phyloP scores from a whole-genome alignment of 177 flowering plant genomes.

The Telopea speciosissima region DNA sequence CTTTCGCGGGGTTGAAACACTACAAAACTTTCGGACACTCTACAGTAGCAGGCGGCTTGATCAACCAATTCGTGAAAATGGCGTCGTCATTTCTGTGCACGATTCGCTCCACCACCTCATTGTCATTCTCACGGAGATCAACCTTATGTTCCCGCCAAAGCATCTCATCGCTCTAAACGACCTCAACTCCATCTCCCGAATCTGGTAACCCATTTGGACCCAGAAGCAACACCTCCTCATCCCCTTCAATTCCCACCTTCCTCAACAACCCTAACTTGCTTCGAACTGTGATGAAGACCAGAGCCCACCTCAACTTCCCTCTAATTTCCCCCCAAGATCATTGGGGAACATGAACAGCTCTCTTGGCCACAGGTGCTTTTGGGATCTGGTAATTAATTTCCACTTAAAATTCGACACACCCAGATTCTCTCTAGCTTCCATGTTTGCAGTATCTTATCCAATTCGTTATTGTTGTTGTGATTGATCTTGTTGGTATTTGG shows the following conservation, averaged over 20 bases:
- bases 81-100: conserved; percentile 16
- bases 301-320: conserved; percentile 47
- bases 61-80: conserved; percentile 9
- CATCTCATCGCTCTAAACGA: not conserved
- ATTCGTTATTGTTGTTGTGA: not conserved
- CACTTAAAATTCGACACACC: not conserved
- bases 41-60: no score
- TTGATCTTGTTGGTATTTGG: not conserved
- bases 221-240: conserved; percentile 6
- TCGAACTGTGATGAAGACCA: conserved; percentile 19
- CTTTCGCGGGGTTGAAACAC: no score
- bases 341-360: conserved; percentile 92
- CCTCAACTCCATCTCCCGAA: not conserved
- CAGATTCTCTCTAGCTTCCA: not conserved
- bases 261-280: conserved; percentile 1
- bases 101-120: not conserved
- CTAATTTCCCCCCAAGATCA: conserved; percentile 71
- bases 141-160: conserved; percentile 17
- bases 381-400: conserved; percentile 56
- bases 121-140: conserved; percentile 5
- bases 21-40: no score
- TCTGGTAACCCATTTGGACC: not conserved
- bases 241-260: not conserved
- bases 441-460: not conserved
- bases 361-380: conserved; percentile 74